These are phyloP conservation scores for Fusarium sp. DNA, from an alignment of 2,329 filamentous ascomycete species.

Conservation along the genomic window DNA sequence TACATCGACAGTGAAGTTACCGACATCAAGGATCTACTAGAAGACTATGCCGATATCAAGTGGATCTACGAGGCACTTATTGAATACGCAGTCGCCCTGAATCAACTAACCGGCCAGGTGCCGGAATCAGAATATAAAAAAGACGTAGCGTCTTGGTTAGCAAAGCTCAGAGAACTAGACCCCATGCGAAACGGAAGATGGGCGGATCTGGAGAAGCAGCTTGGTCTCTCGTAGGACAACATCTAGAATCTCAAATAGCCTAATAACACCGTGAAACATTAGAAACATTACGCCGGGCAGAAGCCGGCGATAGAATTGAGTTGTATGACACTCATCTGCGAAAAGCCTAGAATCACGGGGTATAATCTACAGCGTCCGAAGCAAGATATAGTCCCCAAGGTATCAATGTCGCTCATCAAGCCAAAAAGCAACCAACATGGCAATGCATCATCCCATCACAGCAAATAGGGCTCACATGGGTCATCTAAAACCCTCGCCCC, in stretches of 20 bases:
- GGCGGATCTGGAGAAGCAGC: constrained; percentile 72
- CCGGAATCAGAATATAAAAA: constrained; percentile 54
- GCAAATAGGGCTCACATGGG: neutral
- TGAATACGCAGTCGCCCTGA: constrained; percentile 75
- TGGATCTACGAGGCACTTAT: constrained; percentile 92
- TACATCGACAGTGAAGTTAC: constrained; percentile 79
- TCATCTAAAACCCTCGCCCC: constrained; percentile 21
- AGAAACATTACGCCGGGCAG: neutral
- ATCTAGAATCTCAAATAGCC: neutral
- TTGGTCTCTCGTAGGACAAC: constrained; percentile 34
- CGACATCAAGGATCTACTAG: constrained; percentile 75
- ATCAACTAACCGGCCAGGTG: constrained; percentile 61
- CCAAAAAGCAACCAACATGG: neutral
- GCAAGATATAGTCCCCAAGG: neutral
- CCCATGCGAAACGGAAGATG: constrained; percentile 80
- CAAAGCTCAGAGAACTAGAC: constrained; percentile 76
- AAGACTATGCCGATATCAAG: constrained; percentile 73
- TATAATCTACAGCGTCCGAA: constrained; percentile 1
- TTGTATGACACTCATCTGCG: neutral
- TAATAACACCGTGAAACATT: neutral
- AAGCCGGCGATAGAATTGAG: neutral
- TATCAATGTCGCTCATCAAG: constrained; percentile 15
- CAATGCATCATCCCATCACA: neutral
- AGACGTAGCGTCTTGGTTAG: constrained; percentile 70
- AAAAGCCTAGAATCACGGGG: neutral